Evolutionary conservation across 352 stramenopile species (phyloP).

Genomic region (Phytophthora megakarya): DNA sequence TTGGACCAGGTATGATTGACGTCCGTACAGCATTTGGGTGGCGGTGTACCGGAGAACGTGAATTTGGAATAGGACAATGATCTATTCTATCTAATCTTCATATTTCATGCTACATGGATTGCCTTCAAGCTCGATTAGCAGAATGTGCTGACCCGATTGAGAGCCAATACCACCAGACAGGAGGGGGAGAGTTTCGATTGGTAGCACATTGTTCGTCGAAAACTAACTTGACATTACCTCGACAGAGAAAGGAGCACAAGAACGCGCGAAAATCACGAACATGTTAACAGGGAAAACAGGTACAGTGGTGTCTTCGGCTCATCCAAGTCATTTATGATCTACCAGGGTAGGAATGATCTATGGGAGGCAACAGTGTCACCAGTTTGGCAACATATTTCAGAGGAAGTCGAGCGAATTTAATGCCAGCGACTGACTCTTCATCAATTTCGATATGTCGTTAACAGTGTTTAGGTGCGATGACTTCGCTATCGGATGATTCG

Average conservation of each 20-base stretch:
- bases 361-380: background rate
- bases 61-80: constrained; percentile 1
- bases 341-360: too few species aligned
- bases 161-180: too few species aligned
- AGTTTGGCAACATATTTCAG: background rate
- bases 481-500: background rate
- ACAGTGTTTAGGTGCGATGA: constrained; percentile 1
- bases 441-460: constrained; percentile 16
- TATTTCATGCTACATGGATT: constrained; percentile 1
- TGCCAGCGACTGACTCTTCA: background rate
- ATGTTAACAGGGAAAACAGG: constrained; percentile 7
- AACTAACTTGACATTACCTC: constrained; percentile 11
- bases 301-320: constrained; percentile 3
- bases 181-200: too few species aligned
- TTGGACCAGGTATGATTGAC: background rate
- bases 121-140: too few species aligned
- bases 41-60: background rate
- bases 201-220: constrained; percentile 8
- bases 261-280: background rate
- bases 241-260: background rate
- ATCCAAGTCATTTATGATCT: too few species aligned
- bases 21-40: background rate
- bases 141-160: too few species aligned
- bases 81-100: background rate
- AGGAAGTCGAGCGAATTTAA: background rate